Conservation (phyloP, 345 rosid genomes). For the Punica granatum region DNA sequence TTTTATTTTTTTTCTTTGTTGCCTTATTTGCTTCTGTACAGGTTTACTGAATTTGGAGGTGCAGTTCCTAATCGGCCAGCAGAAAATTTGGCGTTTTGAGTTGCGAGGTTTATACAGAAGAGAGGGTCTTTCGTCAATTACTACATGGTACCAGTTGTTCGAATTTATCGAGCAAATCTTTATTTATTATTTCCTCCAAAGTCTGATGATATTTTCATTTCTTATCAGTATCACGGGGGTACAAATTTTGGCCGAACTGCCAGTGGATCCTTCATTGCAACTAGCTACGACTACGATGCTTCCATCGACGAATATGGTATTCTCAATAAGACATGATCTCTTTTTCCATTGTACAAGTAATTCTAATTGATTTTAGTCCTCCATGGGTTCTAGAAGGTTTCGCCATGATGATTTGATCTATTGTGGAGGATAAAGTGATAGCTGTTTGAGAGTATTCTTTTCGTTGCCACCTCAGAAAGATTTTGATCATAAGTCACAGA, state of each 20-base stretch:
- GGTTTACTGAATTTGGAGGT: slow-evolving; percentile 98
- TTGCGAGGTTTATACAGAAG: slow-evolving; percentile 91
- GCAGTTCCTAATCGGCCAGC: slow-evolving; percentile 88
- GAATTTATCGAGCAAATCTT: slow-evolving; percentile 9
- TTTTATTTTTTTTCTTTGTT: not conserved
- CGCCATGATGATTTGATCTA: not conserved
- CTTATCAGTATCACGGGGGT: slow-evolving; percentile 87
- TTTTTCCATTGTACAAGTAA: not conserved
- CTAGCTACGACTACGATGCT: slow-evolving; percentile 96
- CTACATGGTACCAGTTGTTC: slow-evolving; percentile 61
- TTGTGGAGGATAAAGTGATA: not conserved
- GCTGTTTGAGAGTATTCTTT: not conserved
- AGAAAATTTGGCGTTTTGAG: slow-evolving; percentile 93
- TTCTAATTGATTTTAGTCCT: not conserved
- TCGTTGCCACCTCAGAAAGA: not conserved
- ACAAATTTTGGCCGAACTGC: slow-evolving; percentile 99
- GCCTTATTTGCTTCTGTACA: slow-evolving; percentile 16
- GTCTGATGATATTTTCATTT: not conserved
- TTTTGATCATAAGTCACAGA: not conserved
- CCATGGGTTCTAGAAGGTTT: not conserved
- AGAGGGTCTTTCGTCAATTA: slow-evolving; percentile 94
- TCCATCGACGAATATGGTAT: slow-evolving; percentile 97
- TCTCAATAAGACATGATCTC: slow-evolving; percentile 7
- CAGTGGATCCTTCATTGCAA: slow-evolving; percentile 99
- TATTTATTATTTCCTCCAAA: not conserved